Evolutionary conservation across 2,329 filamentous ascomycete genomes (phyloP), one percentile per base, ranked within the genome.

Genomic region (Paraphoma chrysanthemicola): DNA sequence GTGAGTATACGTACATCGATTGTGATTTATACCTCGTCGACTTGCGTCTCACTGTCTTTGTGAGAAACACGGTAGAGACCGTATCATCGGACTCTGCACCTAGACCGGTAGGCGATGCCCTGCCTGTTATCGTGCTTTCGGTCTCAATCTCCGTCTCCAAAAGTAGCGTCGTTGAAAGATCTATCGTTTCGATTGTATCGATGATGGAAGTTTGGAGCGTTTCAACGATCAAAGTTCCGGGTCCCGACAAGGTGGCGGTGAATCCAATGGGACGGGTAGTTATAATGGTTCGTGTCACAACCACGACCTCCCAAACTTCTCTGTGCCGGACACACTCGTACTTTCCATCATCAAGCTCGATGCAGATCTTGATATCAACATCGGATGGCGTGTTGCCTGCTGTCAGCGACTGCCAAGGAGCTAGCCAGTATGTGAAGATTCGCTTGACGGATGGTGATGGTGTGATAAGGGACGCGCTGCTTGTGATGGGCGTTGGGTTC

Each of bases 391-490:
- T 62, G 0, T 69, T 67, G 12, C 76, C 79, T 6, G 72, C 70
- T 0, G 78, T 79, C 38, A 81, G 62, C 1, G 76, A 72, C 54
- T 78, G 72, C 79, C 79, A 82, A 1, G 77, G 76, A 0, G 79
- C 79, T 31, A 80, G 60, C 65, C 75, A 80, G 72, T 78, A 81
- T 3, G 78, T 81, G 48, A 76, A 79, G 30, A 79, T 62, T 0
- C 68, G 71, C 52, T 76, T 72, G 23, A 81, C 64, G 1, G 69
- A 74, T 2, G 77, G 78, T 2, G 72, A 67, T 2, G 76, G 72
- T 0, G 79, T 80, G 48, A 78, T 76, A 6, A 69, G 52, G 5
- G 62, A 54, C 31, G 59, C 59, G 45, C 58, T 54, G 4, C 28
- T 51, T 4, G 54, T 64, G 5, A 59, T 55, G 1, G 54, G 49